Evolutionary conservation across 768 basidiomycete species (phyloP), one percentile per base, ranked within the genome.

Genomic region (Lactarius hengduanensis): DNA sequence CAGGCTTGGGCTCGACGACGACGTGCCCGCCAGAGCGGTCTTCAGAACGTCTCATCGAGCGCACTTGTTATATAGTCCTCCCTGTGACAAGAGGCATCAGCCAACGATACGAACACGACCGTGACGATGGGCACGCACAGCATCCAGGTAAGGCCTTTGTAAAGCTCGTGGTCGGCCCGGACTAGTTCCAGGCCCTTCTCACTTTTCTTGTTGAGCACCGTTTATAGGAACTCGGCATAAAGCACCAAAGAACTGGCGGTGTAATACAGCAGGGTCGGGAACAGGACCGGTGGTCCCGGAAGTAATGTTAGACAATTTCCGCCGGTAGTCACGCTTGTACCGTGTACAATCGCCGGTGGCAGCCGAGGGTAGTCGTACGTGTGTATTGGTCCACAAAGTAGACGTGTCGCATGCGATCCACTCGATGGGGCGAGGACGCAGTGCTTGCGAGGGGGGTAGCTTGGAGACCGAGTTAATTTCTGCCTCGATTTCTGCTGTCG

Each of bases 321-420:
- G 82, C 69, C 93, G 80, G 75, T 95, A 96, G 78, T 96, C 94
- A 67, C 92, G 88, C 78, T 96, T 95, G 78, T 95, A 96, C 77
- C 70, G 91, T 87, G 73, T 94, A 26, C 92, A 57, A 94, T 80
- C 67, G 88, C 84, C 1, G 85, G 88, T 0, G 94, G 93, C 88
- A 0, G 83, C 57, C 94, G 85, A 5, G 94, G 94, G 75, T 96
- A 94, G 94, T 96, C 40, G 91, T 92, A 36, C 93, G 83, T 0
- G 89, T 82, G 72, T 83, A 91, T 76, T 94, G 91, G 73, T 96
- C 85, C n/a, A 87, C 84, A 63, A 86, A 88, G 74, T 94, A 34
- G 34, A 30, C 30, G 34, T 9, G 9, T 34, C 34, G 34, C 30
- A 4, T 30, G 5, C n/a, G 30, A 30, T 30, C 30, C 30, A 4